Evolutionary conservation across 2,329 filamentous ascomycete species (phyloP).

Genomic region (Trichoderma lentiforme): DNA sequence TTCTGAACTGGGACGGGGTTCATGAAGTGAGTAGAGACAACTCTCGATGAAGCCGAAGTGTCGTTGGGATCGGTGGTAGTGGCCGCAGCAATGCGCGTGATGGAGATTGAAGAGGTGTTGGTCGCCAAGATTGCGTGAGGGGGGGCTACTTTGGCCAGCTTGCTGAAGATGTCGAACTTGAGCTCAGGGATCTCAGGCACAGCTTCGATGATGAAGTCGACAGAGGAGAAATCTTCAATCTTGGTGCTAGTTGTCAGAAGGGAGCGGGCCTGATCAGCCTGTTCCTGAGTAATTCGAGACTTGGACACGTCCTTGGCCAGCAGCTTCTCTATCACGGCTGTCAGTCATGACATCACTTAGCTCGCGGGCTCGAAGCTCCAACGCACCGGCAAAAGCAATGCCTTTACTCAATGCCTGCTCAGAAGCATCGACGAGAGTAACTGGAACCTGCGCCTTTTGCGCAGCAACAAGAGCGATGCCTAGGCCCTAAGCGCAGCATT

Average conservation of each 20-base stretch:
- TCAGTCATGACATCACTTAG: conserved; percentile 10
- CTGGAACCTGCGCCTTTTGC: conserved; percentile 75
- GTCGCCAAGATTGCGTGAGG: conserved; percentile 88
- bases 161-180: conserved; percentile 82
- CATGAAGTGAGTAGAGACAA: conserved; percentile 98
- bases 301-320: conserved; percentile 91
- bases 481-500: conserved; percentile 62
- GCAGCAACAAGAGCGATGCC: conserved; percentile 95
- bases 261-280: conserved; percentile 69
- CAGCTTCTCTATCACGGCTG: conserved; percentile 68
- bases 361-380: not conserved
- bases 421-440: conserved; percentile 80
- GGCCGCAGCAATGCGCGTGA: conserved; percentile 90
- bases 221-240: conserved; percentile 73
- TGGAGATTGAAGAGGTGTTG: conserved; percentile 98
- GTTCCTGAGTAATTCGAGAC: conserved; percentile 75
- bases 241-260: conserved; percentile 68
- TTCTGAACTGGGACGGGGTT: conserved; percentile 97
- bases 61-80: conserved; percentile 76
- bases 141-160: conserved; percentile 77
- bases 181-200: conserved; percentile 88
- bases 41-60: conserved; percentile 76
- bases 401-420: conserved; percentile 85
- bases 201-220: conserved; percentile 97
- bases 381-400: conserved; percentile 77